These are phyloP conservation scores for Asterophora lycoperdoides DNA, from an alignment of 768 basidiomycete genomes.

Conservation along the genomic window DNA sequence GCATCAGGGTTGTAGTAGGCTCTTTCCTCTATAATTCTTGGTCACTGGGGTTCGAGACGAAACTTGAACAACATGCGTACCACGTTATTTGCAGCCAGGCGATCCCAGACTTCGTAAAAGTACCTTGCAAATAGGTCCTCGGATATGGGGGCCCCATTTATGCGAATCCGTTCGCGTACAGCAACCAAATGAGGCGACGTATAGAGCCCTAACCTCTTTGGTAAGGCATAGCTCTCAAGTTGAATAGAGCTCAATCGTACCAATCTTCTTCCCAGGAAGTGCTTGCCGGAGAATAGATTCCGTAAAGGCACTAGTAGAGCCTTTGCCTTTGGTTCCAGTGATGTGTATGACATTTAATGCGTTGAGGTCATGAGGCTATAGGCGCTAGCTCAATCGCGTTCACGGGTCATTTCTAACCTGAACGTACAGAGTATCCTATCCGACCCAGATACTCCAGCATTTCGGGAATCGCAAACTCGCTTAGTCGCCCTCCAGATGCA, in stretches of 20 bases:
- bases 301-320: conserved; percentile 92
- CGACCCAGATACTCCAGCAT: conserved; percentile 86
- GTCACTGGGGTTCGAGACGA: conserved; percentile 1
- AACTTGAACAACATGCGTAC: conserved; percentile 32
- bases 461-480: conserved; percentile 71
- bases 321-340: conserved; percentile 98
- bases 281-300: conserved; percentile 79
- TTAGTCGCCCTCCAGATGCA: conserved; percentile 60
- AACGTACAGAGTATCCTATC: conserved; percentile 79
- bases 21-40: conserved; percentile 37
- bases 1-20: conserved; percentile 62
- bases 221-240: not conserved
- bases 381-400: conserved; percentile 13
- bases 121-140: conserved; percentile 86
- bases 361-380: conserved; percentile 79
- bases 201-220: conserved; percentile 69
- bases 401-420: not conserved
- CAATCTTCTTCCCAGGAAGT: conserved; percentile 77
- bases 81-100: conserved; percentile 54
- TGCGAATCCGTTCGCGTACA: conserved; percentile 91
- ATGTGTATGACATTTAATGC: conserved; percentile 90
- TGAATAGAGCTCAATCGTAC: conserved; percentile 37
- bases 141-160: conserved; percentile 86
- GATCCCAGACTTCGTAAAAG: conserved; percentile 97
- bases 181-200: conserved; percentile 96